Percentiles rank a stretch among this genome's conserved stretches.
These are phyloP conservation scores for Axilococcus clingmanii DNA, from an alignment of 139 green algal species.

Conservation along the genomic window DNA sequence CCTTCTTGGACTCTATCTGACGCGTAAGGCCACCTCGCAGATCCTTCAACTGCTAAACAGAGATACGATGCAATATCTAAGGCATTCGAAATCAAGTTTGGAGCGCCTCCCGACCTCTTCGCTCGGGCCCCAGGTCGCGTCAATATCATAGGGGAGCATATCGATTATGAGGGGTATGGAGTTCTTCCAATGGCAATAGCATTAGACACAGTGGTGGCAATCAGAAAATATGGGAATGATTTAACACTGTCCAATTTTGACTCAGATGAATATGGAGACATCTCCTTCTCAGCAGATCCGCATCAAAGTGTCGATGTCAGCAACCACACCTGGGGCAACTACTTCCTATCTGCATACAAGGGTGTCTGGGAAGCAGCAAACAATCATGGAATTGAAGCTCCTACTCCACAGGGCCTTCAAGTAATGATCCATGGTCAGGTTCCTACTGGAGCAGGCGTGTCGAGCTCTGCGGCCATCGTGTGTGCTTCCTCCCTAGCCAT, in stretches of 20 bases:
- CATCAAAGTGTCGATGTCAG: slow-evolving; percentile 65
- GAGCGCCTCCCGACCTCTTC: slow-evolving; percentile 38
- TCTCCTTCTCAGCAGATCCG: slow-evolving; percentile 67
- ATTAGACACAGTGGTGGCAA: slow-evolving; percentile 25
- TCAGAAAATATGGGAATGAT: slow-evolving; percentile 27
- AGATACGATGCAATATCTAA: slow-evolving; percentile 25
- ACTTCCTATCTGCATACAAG: slow-evolving; percentile 92
- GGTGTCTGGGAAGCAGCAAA: slow-evolving; percentile 58
- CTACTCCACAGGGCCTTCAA: slow-evolving; percentile 48
- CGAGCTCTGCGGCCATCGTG: slow-evolving; percentile 79
- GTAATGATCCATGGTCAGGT: slow-evolving; percentile 80
- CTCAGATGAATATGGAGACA: slow-evolving; percentile 51
- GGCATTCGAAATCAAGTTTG: slow-evolving; percentile 44
- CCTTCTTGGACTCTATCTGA: no score
- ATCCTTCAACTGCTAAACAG: slow-evolving; percentile 2
- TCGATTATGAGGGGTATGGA: slow-evolving; percentile 95
- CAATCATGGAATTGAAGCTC: slow-evolving; percentile 4
- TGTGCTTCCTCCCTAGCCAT: slow-evolving; percentile 73
- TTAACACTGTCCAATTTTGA: slow-evolving; percentile 72
- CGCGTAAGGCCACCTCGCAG: no score
- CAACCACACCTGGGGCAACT: slow-evolving; percentile 88
- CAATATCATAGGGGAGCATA: slow-evolving; percentile 98
- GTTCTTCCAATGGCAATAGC: slow-evolving; percentile 97
- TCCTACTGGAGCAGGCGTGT: slow-evolving; percentile 78
- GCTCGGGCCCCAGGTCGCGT: slow-evolving; percentile 74